phyloP scores from a whole-genome alignment of 2,329 filamentous ascomycete genomes.

The Blastomyces silverae region DNA sequence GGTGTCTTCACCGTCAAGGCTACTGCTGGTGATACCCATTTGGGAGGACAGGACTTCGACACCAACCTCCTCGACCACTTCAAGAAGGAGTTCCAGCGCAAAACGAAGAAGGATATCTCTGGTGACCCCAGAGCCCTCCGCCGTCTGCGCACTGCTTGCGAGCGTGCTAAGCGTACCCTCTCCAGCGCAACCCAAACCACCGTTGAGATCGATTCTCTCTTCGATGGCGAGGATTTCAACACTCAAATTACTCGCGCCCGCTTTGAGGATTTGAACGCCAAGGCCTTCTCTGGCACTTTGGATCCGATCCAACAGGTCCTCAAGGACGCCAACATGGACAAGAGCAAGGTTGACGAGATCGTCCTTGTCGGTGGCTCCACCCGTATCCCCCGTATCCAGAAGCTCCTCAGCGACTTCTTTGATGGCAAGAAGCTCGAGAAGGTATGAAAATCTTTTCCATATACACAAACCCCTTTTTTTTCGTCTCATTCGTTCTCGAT shows the following conservation, averaged over 20 bases:
- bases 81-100: conserved; percentile 85
- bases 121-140: conserved; percentile 86
- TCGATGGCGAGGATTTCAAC: conserved; percentile 96
- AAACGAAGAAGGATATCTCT: conserved; percentile 59
- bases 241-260: conserved; percentile 95
- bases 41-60: conserved; percentile 95
- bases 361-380: conserved; percentile 98
- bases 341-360: conserved; percentile 92
- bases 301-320: conserved; percentile 95
- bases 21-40: conserved; percentile 92
- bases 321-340: conserved; percentile 82
- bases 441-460: conserved; percentile 30
- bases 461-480: neutral
- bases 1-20: conserved; percentile 99
- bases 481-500: neutral
- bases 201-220: conserved; percentile 97
- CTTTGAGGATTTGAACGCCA: conserved; percentile 97
- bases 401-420: conserved; percentile 98
- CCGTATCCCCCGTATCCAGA: conserved; percentile 98
- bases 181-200: conserved; percentile 97
- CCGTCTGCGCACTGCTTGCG: conserved; percentile 93
- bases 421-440: conserved; percentile 99
- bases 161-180: conserved; percentile 98
- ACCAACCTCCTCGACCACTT: conserved; percentile 93
- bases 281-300: conserved; percentile 87